These are phyloP conservation scores for Apiospora phragmitis DNA, from an alignment of 2,329 filamentous ascomycete genomes.

Conservation along the genomic window DNA sequence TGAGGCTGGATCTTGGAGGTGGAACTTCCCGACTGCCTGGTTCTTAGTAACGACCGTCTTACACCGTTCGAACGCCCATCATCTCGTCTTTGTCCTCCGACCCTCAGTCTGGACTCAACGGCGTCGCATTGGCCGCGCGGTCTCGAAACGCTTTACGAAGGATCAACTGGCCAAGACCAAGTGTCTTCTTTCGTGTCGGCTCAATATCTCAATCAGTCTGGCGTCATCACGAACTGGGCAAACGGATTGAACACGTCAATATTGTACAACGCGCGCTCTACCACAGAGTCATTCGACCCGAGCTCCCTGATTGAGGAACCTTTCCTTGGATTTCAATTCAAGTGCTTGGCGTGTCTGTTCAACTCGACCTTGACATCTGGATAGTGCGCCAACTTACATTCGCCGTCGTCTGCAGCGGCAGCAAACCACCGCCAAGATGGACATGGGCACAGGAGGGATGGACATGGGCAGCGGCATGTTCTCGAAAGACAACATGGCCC, in stretches of 20 bases:
- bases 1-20: neutral
- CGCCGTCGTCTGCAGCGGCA: neutral
- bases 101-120: neutral
- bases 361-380: slow-evolving; percentile 35
- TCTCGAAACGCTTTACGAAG: neutral
- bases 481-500: slow-evolving; percentile 46
- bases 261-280: too few relatives aligned
- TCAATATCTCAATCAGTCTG: neutral
- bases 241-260: neutral
- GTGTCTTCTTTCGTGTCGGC: too few relatives aligned
- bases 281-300: neutral
- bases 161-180: neutral
- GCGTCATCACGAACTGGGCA: neutral
- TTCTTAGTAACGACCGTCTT: neutral
- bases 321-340: slow-evolving; percentile 18
- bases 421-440: slow-evolving; percentile 3
- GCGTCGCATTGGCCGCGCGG: neutral
- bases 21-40: too few relatives aligned
- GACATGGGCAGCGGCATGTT: slow-evolving; percentile 37
- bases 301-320: neutral
- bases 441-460: slow-evolving; percentile 32
- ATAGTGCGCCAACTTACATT: neutral
- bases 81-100: neutral
- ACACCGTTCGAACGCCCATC: neutral
- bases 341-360: slow-evolving; percentile 11